Evolutionary conservation across 2,329 filamentous ascomycete genomes (phyloP).

Genomic region (Aureobasidium zeae): DNA sequence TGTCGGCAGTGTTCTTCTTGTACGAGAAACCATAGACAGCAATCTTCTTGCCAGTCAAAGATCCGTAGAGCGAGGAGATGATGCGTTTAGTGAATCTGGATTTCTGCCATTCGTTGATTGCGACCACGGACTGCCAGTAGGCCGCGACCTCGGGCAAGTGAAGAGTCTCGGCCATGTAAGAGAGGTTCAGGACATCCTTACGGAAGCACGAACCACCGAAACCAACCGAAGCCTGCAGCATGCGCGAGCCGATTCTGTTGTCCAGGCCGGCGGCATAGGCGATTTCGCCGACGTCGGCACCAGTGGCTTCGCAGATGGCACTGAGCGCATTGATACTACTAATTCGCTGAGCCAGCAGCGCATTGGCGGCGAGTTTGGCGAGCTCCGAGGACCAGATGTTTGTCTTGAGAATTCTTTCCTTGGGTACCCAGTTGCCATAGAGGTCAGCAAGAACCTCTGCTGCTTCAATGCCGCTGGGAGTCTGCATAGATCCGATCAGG

Average conservation of each 20-base stretch:
- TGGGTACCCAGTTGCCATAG: conserved; percentile 63
- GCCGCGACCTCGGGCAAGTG: conserved; percentile 61
- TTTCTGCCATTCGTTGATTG: conserved; percentile 68
- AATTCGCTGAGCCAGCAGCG: conserved; percentile 71
- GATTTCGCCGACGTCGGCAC: conserved; percentile 67
- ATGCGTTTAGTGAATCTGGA: conserved; percentile 59
- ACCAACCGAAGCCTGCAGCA: conserved; percentile 65
- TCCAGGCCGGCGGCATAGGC: conserved; percentile 57
- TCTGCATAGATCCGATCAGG: conserved; percentile 61
- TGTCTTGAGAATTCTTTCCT: conserved; percentile 57
- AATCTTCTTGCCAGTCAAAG: conserved; percentile 60
- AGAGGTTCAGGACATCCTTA: conserved; percentile 66
- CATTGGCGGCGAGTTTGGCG: conserved; percentile 69
- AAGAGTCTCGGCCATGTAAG: conserved; percentile 63
- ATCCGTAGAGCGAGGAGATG: conserved; percentile 58
- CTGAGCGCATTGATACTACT: conserved; percentile 73
- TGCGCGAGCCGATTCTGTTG: conserved; percentile 60
- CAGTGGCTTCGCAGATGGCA: conserved; percentile 68
- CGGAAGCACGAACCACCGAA: conserved; percentile 77
- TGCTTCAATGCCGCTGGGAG: conserved; percentile 50
- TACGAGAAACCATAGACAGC: conserved; percentile 66
- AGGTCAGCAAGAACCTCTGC: conserved; percentile 55
- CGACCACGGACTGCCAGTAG: conserved; percentile 66
- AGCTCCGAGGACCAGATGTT: conserved; percentile 72
- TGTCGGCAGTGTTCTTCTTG: conserved; percentile 71